Conservation (phyloP, 2,329 filamentous ascomycete genomes). For the Mollisia scopiformis region DNA sequence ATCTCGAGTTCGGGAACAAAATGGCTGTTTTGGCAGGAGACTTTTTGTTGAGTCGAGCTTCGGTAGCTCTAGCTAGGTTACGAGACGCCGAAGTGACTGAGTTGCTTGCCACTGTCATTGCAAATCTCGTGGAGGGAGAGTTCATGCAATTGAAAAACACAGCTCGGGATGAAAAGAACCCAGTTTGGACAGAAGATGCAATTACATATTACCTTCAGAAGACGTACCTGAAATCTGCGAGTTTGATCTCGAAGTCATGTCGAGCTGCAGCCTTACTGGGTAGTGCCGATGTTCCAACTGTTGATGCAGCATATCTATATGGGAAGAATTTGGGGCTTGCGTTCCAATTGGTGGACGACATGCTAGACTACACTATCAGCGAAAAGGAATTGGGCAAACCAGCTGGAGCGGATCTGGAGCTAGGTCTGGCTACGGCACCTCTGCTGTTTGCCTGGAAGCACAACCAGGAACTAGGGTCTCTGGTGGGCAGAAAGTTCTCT, state of each 20-base stretch:
- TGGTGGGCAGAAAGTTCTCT: constrained; percentile 91
- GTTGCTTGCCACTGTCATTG: constrained; percentile 92
- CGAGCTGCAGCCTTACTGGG: constrained; percentile 87
- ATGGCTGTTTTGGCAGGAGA: constrained; percentile 99
- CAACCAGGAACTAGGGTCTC: constrained; percentile 77
- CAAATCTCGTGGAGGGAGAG: constrained; percentile 96
- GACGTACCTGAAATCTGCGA: constrained; percentile 96
- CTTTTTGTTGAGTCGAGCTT: constrained; percentile 90
- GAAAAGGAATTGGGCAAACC: constrained; percentile 90
- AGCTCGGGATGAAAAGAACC: constrained; percentile 80
- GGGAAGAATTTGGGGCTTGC: constrained; percentile 92
- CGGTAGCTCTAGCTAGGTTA: constrained; percentile 86
- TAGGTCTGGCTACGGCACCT: constrained; percentile 92
- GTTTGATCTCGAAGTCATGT: constrained; percentile 94
- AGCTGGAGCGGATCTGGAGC: constrained; percentile 88
- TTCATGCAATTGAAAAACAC: constrained; percentile 99
- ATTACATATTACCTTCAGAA: constrained; percentile 95
- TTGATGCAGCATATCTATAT: constrained; percentile 90
- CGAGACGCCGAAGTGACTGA: constrained; percentile 94
- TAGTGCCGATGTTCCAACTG: constrained; percentile 73
- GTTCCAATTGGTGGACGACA: constrained; percentile 96
- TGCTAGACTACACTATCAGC: constrained; percentile 93
- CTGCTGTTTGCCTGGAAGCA: constrained; percentile 95
- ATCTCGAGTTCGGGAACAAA: constrained; percentile 96
- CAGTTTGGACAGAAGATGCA: constrained; percentile 84